Percentiles rank a stretch among this genome's conserved stretches.
Conservation (phyloP, 2,329 filamentous ascomycete genomes). For the Diaporthe ilicicola region DNA sequence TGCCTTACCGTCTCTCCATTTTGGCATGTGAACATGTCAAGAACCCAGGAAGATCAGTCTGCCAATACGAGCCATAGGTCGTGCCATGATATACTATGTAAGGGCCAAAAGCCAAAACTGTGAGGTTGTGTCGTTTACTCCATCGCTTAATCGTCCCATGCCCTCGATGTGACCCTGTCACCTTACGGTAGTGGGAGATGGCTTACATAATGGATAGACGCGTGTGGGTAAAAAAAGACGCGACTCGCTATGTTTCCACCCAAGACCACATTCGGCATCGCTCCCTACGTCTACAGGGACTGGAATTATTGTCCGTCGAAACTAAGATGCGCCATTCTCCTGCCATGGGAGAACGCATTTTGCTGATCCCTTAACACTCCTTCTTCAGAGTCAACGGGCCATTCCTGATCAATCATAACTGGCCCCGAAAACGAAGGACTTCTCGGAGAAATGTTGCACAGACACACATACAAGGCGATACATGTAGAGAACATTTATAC, state of each 20-base stretch:
- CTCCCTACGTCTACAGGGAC: no score
- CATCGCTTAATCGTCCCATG: not conserved
- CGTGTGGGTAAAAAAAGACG: not conserved
- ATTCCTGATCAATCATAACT: no score
- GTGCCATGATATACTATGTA: not conserved
- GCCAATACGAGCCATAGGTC: not conserved
- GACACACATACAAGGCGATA: not conserved
- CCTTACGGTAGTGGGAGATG: not conserved
- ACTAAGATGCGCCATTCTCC: not conserved
- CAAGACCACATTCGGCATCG: no score
- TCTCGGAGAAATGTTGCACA: not conserved
- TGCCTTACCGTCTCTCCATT: not conserved
- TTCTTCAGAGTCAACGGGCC: no score
- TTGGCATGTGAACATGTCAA: no score
- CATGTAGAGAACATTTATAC: not conserved
- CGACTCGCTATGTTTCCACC: not conserved
- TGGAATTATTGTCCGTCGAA: no score
- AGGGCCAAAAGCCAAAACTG: not conserved
- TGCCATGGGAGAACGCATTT: not conserved
- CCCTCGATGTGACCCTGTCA: conserved; percentile 5
- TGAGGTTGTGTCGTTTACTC: not conserved
- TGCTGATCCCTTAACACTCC: no score
- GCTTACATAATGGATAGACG: not conserved
- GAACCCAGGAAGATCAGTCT: not conserved
- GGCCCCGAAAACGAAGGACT: not conserved